phyloP scores from a whole-genome alignment of 2,329 filamentous ascomycete genomes.

The Aaosphaeria arxii region DNA sequence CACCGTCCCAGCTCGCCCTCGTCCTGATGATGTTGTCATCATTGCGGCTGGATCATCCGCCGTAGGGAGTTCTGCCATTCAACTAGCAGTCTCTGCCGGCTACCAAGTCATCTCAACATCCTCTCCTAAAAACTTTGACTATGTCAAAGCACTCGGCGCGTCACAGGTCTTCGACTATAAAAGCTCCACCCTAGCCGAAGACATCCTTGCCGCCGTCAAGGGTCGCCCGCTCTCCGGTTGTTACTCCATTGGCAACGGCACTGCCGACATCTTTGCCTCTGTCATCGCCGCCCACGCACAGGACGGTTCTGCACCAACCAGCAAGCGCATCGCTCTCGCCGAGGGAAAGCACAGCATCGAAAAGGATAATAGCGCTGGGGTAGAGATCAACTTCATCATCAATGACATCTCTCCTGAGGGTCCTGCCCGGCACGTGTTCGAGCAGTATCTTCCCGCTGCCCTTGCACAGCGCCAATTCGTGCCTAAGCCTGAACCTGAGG shows the following conservation, averaged over 20 bases:
- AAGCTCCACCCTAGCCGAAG: constrained; percentile 29
- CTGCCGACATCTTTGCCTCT: constrained; percentile 8
- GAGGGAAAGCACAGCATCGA: constrained; percentile 5
- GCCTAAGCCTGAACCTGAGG: constrained; percentile 8
- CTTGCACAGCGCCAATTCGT: constrained; percentile 4
- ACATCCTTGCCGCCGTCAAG: constrained; percentile 34
- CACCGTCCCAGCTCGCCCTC: constrained; percentile 6
- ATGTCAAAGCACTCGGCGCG: constrained; percentile 46
- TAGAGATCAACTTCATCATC: constrained; percentile 9
- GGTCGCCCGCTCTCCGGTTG: constrained; percentile 33
- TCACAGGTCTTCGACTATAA: constrained; percentile 50
- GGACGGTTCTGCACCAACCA: background rate
- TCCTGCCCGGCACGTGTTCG: constrained; percentile 2
- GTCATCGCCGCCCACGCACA: constrained; percentile 8
- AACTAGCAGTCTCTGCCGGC: constrained; percentile 46
- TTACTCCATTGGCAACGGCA: constrained; percentile 29
- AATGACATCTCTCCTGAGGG: constrained; percentile 4
- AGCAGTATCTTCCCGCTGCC: constrained; percentile 8
- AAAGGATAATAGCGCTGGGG: constrained; percentile 5
- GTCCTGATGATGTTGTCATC: constrained; percentile 20
- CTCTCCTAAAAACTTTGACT: constrained; percentile 46
- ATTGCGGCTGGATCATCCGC: constrained; percentile 50
- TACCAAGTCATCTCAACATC: constrained; percentile 44
- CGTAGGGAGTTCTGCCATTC: constrained; percentile 48
- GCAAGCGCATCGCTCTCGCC: constrained; percentile 3